Base-by-base conservation (phyloP, 2,329 filamentous ascomycete genomes). In the Canariomyces notabilis region DNA sequence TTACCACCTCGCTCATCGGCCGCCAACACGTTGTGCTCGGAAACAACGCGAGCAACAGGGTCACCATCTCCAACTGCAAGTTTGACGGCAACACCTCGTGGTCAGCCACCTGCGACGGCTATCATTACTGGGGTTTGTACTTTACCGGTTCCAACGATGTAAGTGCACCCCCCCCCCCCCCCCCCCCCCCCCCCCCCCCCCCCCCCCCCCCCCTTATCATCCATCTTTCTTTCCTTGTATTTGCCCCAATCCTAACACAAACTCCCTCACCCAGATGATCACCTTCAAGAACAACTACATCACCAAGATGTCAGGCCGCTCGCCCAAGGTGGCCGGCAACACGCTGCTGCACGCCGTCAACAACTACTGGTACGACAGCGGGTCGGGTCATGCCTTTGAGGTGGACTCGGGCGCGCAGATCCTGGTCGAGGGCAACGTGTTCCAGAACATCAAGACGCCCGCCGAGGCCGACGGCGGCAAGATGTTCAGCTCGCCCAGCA, bases 1-100 rank as follows among this genome's bases (percentile, higher is more conserved):
- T 74, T 51, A 75, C 76, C n/a, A 77, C 75, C 40, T 76, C 76
- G 42, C 70, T 75, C 36, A 75, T 80, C 53, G 76, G 75, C 43
- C 76, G 79, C 36, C 78, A 82, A 62, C 74, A 80, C 67, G 74
- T 80, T 40, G 79, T 82, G 40, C 70, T 77, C 40, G 79, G 79
- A 49, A 74, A 70, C 59, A 58, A 61, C 3, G 71, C 75, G 41
- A 73, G 70, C 56, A 72, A 70, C 60, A 74, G 75, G 36, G 74
- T 82, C 16, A 79, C 77, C 21, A 73, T 83, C 60, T 77, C 77
- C 55, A 81, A 82, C 72, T 70, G 60, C 64, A 74, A 78, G 58
- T 74, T 83, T 55, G 72, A 83, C 57, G 79, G 79, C 37, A 59
- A 60, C 19, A 71, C 71, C 26, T 60, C 64, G 15, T 82, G 70